phyloP scores from a whole-genome alignment of 805 yeast species.

The Millerozyma miso region DNA sequence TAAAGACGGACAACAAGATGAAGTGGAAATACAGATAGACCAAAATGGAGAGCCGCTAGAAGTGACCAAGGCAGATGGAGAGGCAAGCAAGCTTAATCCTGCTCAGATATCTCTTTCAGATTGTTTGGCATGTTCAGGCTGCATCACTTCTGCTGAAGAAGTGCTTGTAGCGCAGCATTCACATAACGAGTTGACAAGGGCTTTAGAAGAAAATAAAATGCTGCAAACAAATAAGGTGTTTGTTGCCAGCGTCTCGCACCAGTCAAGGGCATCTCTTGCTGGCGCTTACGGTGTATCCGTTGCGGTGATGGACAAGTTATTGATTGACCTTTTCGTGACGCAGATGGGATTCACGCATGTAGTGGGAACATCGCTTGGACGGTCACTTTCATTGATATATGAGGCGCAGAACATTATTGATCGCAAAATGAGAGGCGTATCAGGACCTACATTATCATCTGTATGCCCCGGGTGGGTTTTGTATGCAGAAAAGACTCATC shows the following conservation, averaged over 20 bases:
- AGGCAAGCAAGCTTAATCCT: slow-evolving; percentile 50
- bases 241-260: slow-evolving; percentile 81
- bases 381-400: slow-evolving; percentile 56
- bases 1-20: slow-evolving; percentile 18
- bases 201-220: slow-evolving; percentile 34
- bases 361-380: slow-evolving; percentile 81
- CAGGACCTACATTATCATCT: slow-evolving; percentile 59
- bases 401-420: slow-evolving; percentile 42
- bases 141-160: slow-evolving; percentile 97
- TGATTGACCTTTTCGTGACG: slow-evolving; percentile 54
- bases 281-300: slow-evolving; percentile 54
- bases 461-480: slow-evolving; percentile 96
- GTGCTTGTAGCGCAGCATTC: slow-evolving; percentile 88
- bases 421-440: slow-evolving; percentile 27
- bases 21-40: slow-evolving; percentile 57
- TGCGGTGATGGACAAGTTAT: slow-evolving; percentile 54
- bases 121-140: slow-evolving; percentile 95
- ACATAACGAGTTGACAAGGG: slow-evolving; percentile 69
- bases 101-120: slow-evolving; percentile 90
- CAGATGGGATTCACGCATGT: slow-evolving; percentile 66
- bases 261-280: slow-evolving; percentile 78
- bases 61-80: slow-evolving; percentile 59
- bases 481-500: slow-evolving; percentile 94
- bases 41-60: slow-evolving; percentile 59
- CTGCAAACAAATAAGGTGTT: slow-evolving; percentile 37